A percentile compares a stretch with the other conserved stretches of the same genome.
phyloP scores from a whole-genome alignment of 106 monocot species.

The Hemerocallis citrina region DNA sequence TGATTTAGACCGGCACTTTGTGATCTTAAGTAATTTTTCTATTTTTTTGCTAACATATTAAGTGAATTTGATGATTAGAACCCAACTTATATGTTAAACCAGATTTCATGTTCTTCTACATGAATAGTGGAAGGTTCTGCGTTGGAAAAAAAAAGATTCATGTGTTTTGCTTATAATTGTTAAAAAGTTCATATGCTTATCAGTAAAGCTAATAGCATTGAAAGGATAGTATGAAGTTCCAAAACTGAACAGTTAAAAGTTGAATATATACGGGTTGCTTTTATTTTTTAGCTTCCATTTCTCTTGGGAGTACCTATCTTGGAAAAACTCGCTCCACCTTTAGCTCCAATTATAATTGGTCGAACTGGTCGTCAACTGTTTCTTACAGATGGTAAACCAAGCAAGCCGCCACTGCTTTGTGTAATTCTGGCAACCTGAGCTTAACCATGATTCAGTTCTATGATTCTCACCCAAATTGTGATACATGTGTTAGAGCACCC shows the following conservation, averaged over 20 bases:
- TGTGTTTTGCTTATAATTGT: not conserved
- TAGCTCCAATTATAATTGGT: conserved; percentile 75
- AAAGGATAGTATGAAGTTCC: not conserved
- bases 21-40: no score
- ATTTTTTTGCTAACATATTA: no score
- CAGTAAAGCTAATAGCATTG: not conserved
- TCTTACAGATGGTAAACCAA: conserved; percentile 81
- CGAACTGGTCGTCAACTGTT: conserved; percentile 84
- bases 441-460: no score
- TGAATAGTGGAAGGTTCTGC: no score
- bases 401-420: conserved; percentile 82
- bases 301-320: conserved; percentile 74
- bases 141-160: no score
- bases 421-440: no score
- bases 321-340: conserved; percentile 87
- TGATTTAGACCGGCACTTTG: no score
- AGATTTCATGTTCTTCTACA: no score
- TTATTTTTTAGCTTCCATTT: conserved; percentile 80
- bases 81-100: no score
- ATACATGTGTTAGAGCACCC: no score
- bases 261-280: conserved; percentile 6
- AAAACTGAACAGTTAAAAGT: not conserved
- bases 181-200: not conserved
- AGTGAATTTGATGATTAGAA: no score
- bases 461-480: no score